These are phyloP conservation scores for Microbotryum scabiosae DNA, from an alignment of 1,284 basidiomycete species.

Conservation along the genomic window DNA sequence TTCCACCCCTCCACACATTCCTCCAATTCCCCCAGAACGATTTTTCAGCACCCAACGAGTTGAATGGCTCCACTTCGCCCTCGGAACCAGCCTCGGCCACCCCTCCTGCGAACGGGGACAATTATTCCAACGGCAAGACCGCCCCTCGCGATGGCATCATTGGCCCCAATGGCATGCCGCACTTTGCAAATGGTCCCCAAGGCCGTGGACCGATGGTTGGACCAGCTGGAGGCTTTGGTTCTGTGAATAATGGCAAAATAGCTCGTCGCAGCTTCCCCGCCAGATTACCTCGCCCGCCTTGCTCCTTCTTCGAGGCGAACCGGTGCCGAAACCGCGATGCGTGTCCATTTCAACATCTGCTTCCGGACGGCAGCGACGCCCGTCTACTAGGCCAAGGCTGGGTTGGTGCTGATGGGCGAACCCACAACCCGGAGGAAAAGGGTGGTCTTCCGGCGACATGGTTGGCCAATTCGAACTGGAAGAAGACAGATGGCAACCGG, in stretches of 20 bases:
- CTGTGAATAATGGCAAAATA: background rate
- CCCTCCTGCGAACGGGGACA: background rate
- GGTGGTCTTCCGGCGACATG: constrained; percentile 25
- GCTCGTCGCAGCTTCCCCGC: constrained; percentile 1
- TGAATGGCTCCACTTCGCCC: background rate
- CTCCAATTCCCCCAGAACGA: constrained; percentile 31
- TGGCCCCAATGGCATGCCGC: background rate
- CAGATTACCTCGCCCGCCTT: constrained; percentile 23
- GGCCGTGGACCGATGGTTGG: constrained; percentile 3
- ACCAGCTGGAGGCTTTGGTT: background rate
- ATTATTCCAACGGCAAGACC: background rate
- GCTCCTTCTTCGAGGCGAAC: constrained; percentile 33
- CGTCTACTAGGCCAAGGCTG: constrained; percentile 16
- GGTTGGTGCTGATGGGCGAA: constrained; percentile 26
- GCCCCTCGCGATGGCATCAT: background rate
- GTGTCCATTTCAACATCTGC: constrained; percentile 27
- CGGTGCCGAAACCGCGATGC: constrained; percentile 31
- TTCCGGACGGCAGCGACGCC: constrained; percentile 30
- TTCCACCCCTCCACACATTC: constrained; percentile 21
- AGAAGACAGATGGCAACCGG: background rate
- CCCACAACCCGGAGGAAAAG: constrained; percentile 23
- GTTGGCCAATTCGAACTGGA: constrained; percentile 10
- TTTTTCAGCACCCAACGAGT: background rate
- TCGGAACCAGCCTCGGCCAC: background rate
- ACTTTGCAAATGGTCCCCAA: background rate